These are phyloP conservation scores for Spongispora temasekensis DNA, from an alignment of 1,284 basidiomycete species.

Conservation along the genomic window DNA sequence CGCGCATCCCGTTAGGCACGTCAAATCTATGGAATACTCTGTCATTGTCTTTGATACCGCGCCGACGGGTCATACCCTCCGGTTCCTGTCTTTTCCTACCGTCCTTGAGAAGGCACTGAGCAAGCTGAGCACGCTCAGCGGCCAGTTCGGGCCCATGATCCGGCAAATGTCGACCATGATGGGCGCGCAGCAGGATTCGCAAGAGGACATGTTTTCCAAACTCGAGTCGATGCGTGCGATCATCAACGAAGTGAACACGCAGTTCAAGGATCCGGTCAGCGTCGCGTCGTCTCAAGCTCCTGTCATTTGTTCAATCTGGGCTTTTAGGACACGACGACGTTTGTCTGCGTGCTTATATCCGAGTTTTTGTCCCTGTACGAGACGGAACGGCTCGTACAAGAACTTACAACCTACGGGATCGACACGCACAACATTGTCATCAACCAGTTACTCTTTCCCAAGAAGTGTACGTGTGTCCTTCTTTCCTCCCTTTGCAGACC, in stretches of 20 bases:
- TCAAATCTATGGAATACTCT: constrained; percentile 99
- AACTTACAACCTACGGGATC: constrained; percentile 94
- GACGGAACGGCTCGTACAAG: constrained; percentile 96
- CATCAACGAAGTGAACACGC: constrained; percentile 98
- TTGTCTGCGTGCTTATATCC: constrained; percentile 98
- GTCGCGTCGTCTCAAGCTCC: background rate
- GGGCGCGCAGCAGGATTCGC: constrained; percentile 84
- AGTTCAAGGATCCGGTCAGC: constrained; percentile 96
- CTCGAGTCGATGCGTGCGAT: constrained; percentile 96
- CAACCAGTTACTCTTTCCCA: constrained; percentile 96
- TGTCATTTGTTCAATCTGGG: background rate
- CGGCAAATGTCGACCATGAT: constrained; percentile 94
- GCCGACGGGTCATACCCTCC: constrained; percentile 96
- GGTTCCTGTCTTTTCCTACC: constrained; percentile 97
- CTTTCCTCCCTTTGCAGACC: background rate
- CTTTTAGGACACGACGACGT: constrained; percentile 90
- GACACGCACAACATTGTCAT: constrained; percentile 99
- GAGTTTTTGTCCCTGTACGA: constrained; percentile 98
- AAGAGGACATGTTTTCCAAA: constrained; percentile 98
- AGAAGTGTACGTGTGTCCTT: constrained; percentile 60
- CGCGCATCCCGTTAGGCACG: constrained; percentile 66
- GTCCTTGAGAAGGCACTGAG: constrained; percentile 97
- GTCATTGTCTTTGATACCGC: constrained; percentile 99
- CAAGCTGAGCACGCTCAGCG: constrained; percentile 90
- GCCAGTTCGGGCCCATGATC: constrained; percentile 96